phyloP scores from a whole-genome alignment of 2,329 filamentous ascomycete genomes.

The Thelonectria rubi region DNA sequence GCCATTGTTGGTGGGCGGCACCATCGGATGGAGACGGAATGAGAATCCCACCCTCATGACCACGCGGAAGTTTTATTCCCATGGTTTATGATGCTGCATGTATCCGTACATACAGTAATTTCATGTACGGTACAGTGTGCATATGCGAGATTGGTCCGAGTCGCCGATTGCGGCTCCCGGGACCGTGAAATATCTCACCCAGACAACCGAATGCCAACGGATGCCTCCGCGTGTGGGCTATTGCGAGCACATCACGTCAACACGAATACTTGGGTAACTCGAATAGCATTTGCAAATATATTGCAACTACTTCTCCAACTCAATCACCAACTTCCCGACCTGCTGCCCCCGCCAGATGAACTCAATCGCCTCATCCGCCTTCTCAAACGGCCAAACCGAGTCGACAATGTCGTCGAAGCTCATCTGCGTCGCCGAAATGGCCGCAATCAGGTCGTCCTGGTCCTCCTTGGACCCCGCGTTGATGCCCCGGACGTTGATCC shows the following conservation, averaged over 20 bases:
- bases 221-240: too few relatives aligned
- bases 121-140: conserved; percentile 2
- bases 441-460: conserved; percentile 50
- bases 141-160: conserved; percentile 9
- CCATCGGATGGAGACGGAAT: conserved; percentile 22
- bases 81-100: background rate
- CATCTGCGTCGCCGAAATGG: conserved; percentile 47
- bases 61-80: conserved; percentile 9
- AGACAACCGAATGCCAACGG: too few relatives aligned
- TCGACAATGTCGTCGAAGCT: conserved; percentile 52
- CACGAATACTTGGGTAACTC: too few relatives aligned
- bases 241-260: too few relatives aligned
- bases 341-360: conserved; percentile 54
- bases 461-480: conserved; percentile 52
- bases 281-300: too few relatives aligned
- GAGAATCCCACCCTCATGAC: background rate
- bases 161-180: conserved; percentile 14
- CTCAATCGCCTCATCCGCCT: conserved; percentile 53
- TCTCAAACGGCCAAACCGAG: conserved; percentile 48
- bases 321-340: conserved; percentile 52
- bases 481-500: conserved; percentile 50
- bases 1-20: conserved; percentile 19
- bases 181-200: background rate
- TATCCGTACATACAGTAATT: background rate
- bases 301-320: background rate